Evolutionary conservation across 176 grass and related monocot species (phyloP).

Genomic region (Poa pratensis): DNA sequence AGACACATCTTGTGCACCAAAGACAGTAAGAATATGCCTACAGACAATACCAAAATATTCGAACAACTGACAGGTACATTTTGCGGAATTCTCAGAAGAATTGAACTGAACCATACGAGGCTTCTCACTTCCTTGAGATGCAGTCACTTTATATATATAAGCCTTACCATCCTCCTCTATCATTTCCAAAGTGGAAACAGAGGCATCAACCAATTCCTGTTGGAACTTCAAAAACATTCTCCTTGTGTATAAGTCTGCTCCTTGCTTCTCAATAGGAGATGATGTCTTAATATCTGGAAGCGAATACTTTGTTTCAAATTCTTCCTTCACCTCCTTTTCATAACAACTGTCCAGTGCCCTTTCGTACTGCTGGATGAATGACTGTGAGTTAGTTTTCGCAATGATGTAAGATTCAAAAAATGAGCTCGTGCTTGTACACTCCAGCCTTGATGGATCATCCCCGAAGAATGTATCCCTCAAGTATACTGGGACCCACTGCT

Average conservation of each 20-base stretch:
- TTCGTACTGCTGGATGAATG: slow-evolving; percentile 71
- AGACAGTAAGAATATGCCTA: slow-evolving; percentile 57
- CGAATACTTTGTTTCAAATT: slow-evolving; percentile 68
- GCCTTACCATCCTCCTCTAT: slow-evolving; percentile 40
- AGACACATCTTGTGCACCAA: slow-evolving; percentile 45
- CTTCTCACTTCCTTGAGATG: slow-evolving; percentile 51
- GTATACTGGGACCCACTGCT: slow-evolving; percentile 56
- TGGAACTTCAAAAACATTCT: slow-evolving; percentile 63
- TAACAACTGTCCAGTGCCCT: slow-evolving; percentile 64
- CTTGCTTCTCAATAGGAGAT: slow-evolving; percentile 66
- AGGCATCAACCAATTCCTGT: slow-evolving; percentile 54
- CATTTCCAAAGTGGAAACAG: slow-evolving; percentile 45
- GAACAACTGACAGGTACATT: slow-evolving; percentile 61
- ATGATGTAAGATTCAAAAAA: slow-evolving; percentile 59
- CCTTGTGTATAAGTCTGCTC: slow-evolving; percentile 55
- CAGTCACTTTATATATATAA: slow-evolving; percentile 49
- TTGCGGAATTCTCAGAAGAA: slow-evolving; percentile 42
- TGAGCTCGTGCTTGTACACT: slow-evolving; percentile 56
- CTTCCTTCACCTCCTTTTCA: slow-evolving; percentile 69
- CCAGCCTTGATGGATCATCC: slow-evolving; percentile 40
- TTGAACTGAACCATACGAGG: slow-evolving; percentile 44
- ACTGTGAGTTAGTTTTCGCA: slow-evolving; percentile 50
- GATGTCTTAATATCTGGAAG: slow-evolving; percentile 60
- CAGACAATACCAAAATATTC: slow-evolving; percentile 61
- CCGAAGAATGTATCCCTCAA: slow-evolving; percentile 61